Evolutionary conservation across 352 stramenopile species (phyloP).

Genomic region (Phytopythium mirpurense): DNA sequence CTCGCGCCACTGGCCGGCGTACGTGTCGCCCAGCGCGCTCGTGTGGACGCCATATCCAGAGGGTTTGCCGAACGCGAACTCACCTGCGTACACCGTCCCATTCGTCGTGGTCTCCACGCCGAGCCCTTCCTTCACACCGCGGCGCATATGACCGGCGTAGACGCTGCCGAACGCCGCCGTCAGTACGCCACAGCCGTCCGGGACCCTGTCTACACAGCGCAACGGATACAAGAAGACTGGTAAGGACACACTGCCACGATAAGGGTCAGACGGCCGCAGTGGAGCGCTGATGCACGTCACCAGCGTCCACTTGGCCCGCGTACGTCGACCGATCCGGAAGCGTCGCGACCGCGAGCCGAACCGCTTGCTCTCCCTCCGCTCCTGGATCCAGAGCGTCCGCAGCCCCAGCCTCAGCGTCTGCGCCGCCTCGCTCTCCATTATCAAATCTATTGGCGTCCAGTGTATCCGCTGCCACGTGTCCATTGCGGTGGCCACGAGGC

Average conservation of each 20-base stretch:
- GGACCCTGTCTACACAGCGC: constrained; percentile 16
- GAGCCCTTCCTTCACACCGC: constrained; percentile 28
- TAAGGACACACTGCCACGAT: background rate
- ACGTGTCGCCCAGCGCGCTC: constrained; percentile 35
- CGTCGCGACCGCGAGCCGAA: constrained; percentile 12
- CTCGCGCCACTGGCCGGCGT: constrained; percentile 34
- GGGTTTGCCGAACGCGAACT: constrained; percentile 19
- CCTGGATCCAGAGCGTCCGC: too few species aligned
- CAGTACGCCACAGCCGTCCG: constrained; percentile 34
- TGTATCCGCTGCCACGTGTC: background rate
- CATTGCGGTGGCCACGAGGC: background rate
- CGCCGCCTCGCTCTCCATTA: background rate
- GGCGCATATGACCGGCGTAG: constrained; percentile 33
- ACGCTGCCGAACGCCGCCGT: constrained; percentile 23
- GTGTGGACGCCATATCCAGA: constrained; percentile 40
- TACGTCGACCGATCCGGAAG: constrained; percentile 25
- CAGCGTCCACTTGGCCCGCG: constrained; percentile 22
- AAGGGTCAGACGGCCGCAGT: too few species aligned
- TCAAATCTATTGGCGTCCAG: background rate
- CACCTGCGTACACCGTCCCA: constrained; percentile 31
- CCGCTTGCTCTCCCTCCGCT: background rate
- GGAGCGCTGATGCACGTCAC: constrained; percentile 1
- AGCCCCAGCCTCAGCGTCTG: too few species aligned
- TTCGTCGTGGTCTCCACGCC: constrained; percentile 40
- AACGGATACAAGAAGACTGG: background rate